Base-by-base conservation (phyloP, 805 yeast genomes). In the Starmerella bombi region DNA sequence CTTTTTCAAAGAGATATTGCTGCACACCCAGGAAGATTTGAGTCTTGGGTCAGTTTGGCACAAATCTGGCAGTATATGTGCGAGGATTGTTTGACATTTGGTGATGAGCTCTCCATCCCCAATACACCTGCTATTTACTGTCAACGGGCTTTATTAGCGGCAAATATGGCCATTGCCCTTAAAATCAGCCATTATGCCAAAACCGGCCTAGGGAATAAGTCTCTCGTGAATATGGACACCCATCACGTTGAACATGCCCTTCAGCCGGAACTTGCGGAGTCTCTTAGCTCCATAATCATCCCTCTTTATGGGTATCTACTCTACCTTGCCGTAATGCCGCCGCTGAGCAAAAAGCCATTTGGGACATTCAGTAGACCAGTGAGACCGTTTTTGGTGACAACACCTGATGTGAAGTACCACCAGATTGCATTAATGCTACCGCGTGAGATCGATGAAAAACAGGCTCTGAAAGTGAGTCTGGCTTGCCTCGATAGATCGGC, bases 121-220 rank as follows among this genome's bases (percentile, higher is more conserved):
- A 32, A 36, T 7, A 44, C 36, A 15, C 48, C 51, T 9, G 38
- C 28, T 2, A 22, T 6, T 6, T 43, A 38, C 32, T 47, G 51
- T 38, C 37, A 40, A 3, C 18, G 28, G n/a, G 50, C 45, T 1
- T 32, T 47, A 4, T 28, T 47, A 3, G 42, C 50, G 2, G 45
- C 39, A 10, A 34, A 40, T n/a, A 37, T 15, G 5, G 51, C 51
- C 1, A 21, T 47, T 2, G 28, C 47, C 1, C 29, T 47, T 41
- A 74, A 82, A n/a, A 84, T 94, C 93, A 80, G 88, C 1, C 76
- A 94, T 0, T 95, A 86, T 51, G 80, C 80, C 52, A 60, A 84
- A 28, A n/a, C n/a, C 77, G 77, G 38, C 65, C 71, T 0, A 54
- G 66, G 0, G 18, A 22, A 14, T 8, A 32, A 23, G 17, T 12